Evolutionary conservation across 2,329 filamentous ascomycete species (phyloP).

Genomic region (Boeremia exigua): DNA sequence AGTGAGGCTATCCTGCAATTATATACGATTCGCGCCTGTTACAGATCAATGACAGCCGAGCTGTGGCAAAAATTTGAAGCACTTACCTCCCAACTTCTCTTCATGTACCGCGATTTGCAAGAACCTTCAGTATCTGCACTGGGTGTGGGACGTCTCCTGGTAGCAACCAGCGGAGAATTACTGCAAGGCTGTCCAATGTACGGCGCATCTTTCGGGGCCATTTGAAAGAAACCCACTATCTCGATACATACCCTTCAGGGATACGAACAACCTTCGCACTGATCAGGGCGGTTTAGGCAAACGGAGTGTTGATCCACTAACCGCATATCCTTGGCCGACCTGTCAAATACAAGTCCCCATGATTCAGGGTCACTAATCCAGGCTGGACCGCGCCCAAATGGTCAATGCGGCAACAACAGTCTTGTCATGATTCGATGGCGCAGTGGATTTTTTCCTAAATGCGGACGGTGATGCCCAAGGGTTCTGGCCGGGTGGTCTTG

Average conservation of each 20-base stretch:
- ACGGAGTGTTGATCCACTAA: constrained; percentile 8
- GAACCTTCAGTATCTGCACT: neutral
- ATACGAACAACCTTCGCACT: constrained; percentile 5
- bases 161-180: constrained; percentile 9
- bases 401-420: constrained; percentile 8
- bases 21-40: neutral
- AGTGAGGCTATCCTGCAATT: neutral
- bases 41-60: neutral
- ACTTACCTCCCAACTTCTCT: constrained; percentile 1
- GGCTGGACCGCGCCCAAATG: constrained; percentile 3
- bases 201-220: constrained; percentile 7
- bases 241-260: constrained; percentile 11
- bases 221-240: constrained; percentile 13
- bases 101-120: neutral
- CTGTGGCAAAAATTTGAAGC: neutral
- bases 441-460: neutral
- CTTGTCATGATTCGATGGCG: neutral
- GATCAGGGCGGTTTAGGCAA: constrained; percentile 3
- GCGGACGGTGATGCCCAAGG: constrained; percentile 9
- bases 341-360: constrained; percentile 1
- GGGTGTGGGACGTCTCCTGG: neutral
- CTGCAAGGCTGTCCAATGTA: neutral
- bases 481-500: neutral
- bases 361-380: constrained; percentile 1
- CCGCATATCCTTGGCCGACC: constrained; percentile 3